Percentiles rank a stretch among this genome's conserved stretches.
These are phyloP conservation scores for Aurifilum marmelostoma DNA, from an alignment of 2,329 filamentous ascomycete genomes.

Conservation along the genomic window DNA sequence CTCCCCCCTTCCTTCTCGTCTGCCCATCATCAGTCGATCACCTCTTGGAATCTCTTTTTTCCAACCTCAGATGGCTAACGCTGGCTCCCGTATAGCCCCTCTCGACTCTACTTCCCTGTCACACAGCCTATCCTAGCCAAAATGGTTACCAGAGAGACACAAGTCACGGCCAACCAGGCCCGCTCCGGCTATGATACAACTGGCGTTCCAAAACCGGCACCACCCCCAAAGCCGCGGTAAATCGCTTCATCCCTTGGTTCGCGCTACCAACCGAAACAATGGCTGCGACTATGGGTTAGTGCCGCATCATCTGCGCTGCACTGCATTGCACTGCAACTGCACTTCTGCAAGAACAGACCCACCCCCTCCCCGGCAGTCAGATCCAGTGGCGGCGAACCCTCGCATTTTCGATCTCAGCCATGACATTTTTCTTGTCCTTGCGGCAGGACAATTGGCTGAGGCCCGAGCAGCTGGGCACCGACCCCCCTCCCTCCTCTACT, in stretches of 20 bases:
- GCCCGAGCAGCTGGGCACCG: slow-evolving; percentile 18
- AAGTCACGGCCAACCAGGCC: slow-evolving; percentile 39
- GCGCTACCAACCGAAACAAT: slow-evolving; percentile 29
- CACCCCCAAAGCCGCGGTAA: slow-evolving; percentile 41
- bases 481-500: slow-evolving; percentile 17
- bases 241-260: slow-evolving; percentile 30
- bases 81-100: slow-evolving; percentile 24
- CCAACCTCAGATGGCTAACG: slow-evolving; percentile 32
- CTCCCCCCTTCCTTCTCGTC: background rate
- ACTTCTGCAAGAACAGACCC: background rate
- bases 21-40: slow-evolving; percentile 10
- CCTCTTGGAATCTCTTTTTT: background rate
- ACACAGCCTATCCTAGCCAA: slow-evolving; percentile 31
- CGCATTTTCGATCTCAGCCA: slow-evolving; percentile 11
- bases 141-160: slow-evolving; percentile 40
- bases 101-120: slow-evolving; percentile 15
- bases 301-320: slow-evolving; percentile 8
- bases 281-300: slow-evolving; percentile 24
- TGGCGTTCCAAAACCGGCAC: slow-evolving; percentile 42
- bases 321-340: background rate
- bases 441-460: slow-evolving; percentile 10
- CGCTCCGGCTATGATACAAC: slow-evolving; percentile 44
- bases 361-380: slow-evolving; percentile 13
- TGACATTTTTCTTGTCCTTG: slow-evolving; percentile 3
- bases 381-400: slow-evolving; percentile 24